Evolutionary conservation across 495 filamentous ascomycete genomes (phyloP).

Genomic region (Talaromyces proteolyticus): DNA sequence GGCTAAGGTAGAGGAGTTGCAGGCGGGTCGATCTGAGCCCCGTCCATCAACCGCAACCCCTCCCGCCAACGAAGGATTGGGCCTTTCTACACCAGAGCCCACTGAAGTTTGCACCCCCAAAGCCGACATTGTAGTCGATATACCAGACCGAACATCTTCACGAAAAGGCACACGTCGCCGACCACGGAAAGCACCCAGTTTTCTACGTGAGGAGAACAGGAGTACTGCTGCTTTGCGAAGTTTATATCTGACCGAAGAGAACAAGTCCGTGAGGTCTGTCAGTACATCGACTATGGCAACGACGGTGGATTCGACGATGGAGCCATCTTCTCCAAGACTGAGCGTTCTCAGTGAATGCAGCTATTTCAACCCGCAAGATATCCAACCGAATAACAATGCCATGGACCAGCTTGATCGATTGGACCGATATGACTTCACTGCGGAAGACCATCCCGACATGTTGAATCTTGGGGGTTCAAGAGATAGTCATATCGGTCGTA

Average conservation of each 20-base stretch:
- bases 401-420: conserved; percentile 21
- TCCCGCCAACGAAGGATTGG: conserved; percentile 16
- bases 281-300: conserved; percentile 31
- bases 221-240: conserved; percentile 62
- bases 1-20: conserved; percentile 54
- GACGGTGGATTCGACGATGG: conserved; percentile 27
- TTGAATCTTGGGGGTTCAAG: not conserved
- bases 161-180: conserved; percentile 22
- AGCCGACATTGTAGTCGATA: conserved; percentile 22
- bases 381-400: not conserved
- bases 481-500: conserved; percentile 5
- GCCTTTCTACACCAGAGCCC: conserved; percentile 13
- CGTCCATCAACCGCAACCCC: conserved; percentile 20
- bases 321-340: conserved; percentile 54
- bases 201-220: conserved; percentile 54
- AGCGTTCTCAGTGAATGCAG: conserved; percentile 78
- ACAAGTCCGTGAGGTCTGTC: conserved; percentile 24
- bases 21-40: conserved; percentile 15
- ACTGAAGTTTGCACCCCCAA: conserved; percentile 17
- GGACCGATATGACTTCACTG: conserved; percentile 6
- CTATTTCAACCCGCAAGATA: conserved; percentile 51
- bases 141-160: conserved; percentile 35
- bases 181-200: conserved; percentile 55
- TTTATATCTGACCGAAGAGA: conserved; percentile 48
- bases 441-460: not conserved